phyloP scores from a whole-genome alignment of 768 basidiomycete genomes.

The Mycena indigotica region DNA sequence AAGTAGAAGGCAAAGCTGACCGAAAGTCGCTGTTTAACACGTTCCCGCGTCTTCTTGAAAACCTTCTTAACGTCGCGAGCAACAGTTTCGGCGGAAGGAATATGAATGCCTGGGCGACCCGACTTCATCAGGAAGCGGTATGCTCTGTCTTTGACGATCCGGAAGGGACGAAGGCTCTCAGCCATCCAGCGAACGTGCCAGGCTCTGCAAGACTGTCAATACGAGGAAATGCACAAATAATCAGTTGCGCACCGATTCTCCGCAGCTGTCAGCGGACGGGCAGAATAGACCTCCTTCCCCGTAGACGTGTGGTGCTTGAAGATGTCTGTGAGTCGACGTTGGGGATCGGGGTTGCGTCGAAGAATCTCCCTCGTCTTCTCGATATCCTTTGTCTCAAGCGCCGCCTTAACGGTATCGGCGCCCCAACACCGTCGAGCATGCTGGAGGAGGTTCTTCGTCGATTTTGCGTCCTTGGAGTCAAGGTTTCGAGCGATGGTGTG shows the following conservation, averaged over 20 bases:
- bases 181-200: constrained; percentile 29
- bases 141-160: constrained; percentile 24
- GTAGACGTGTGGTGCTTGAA: constrained; percentile 5
- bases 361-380: constrained; percentile 1
- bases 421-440: constrained; percentile 11
- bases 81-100: constrained; percentile 26
- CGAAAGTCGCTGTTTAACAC: constrained; percentile 17
- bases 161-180: constrained; percentile 26
- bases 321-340: constrained; percentile 6
- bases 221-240: too few relatives aligned
- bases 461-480: constrained; percentile 1
- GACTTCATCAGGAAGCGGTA: constrained; percentile 29
- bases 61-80: constrained; percentile 22
- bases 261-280: constrained; percentile 26
- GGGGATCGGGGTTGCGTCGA: neutral
- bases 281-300: constrained; percentile 20
- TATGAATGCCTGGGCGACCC: constrained; percentile 24
- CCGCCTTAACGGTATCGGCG: constrained; percentile 1
- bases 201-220: constrained; percentile 19
- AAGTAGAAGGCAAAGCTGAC: too few relatives aligned
- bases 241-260: constrained; percentile 25
- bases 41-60: constrained; percentile 18
- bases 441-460: constrained; percentile 7
- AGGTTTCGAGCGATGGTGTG: constrained; percentile 3
- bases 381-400: neutral